Percentiles rank a stretch among this genome's conserved stretches.
Evolutionary conservation across 106 monocot genomes (phyloP).

Genomic region (Dioscorea zingiberensis): DNA sequence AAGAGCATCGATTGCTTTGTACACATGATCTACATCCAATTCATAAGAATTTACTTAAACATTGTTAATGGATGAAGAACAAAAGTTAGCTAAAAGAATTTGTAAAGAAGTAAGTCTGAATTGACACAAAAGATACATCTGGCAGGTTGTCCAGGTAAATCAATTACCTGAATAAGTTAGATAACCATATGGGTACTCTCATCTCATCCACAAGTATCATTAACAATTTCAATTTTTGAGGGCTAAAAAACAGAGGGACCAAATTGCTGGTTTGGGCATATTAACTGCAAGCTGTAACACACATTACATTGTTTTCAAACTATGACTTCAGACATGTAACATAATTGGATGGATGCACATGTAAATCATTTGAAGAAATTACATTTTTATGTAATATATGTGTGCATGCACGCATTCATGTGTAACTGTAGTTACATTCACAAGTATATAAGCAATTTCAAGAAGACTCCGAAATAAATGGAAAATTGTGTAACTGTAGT

Average conservation of each 20-base stretch:
- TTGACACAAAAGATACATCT: neutral
- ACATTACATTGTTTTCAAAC: too few relatives aligned
- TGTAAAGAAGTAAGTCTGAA: neutral
- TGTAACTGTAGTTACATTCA: neutral
- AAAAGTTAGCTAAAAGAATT: neutral
- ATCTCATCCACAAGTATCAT: too few relatives aligned
- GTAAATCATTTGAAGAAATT: neutral
- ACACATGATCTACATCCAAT: conserved; percentile 76
- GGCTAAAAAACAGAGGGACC: too few relatives aligned
- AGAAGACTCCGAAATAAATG: neutral
- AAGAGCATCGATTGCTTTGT: conserved; percentile 79
- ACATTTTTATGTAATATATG: neutral
- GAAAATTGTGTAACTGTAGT: neutral
- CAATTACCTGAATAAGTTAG: neutral
- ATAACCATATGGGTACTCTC: too few relatives aligned
- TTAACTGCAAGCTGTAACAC: too few relatives aligned
- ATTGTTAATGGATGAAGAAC: neutral
- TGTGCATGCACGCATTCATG: neutral
- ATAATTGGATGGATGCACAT: neutral
- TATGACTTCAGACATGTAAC: neutral
- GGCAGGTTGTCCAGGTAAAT: neutral
- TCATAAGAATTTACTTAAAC: conserved; percentile 4
- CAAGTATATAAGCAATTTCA: neutral
- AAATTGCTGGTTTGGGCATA: too few relatives aligned
- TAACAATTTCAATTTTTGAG: too few relatives aligned